Evolutionary conservation across 495 filamentous ascomycete genomes (phyloP).

Genomic region (Trichoderma asperelloides): DNA sequence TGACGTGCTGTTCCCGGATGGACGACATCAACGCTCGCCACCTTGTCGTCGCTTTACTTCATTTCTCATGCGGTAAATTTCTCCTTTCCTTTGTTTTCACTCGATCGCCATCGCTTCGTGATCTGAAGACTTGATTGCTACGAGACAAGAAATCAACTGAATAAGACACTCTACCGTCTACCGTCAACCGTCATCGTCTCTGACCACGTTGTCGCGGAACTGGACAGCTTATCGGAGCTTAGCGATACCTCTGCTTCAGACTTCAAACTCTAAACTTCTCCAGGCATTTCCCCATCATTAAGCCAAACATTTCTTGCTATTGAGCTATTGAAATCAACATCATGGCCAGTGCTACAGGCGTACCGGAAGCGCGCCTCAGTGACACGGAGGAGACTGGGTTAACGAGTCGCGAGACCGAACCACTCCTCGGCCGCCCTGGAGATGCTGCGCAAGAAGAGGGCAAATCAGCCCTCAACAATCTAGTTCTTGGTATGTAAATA

Average conservation of each 20-base stretch:
- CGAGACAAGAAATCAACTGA: no score
- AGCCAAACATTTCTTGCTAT: not conserved
- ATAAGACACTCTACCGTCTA: no score
- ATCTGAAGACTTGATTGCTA: not conserved
- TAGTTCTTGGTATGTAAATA: slow-evolving; percentile 57
- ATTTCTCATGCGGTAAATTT: not conserved
- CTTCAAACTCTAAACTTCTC: no score
- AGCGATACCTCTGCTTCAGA: no score
- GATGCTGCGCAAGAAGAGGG: slow-evolving; percentile 61
- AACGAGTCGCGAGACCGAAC: slow-evolving; percentile 51
- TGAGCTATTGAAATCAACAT: not conserved
- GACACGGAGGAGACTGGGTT: not conserved
- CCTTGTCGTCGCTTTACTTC: not conserved
- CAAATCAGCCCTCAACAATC: slow-evolving; percentile 56
- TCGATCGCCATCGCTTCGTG: not conserved
- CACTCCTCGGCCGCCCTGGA: slow-evolving; percentile 64
- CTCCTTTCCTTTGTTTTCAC: not conserved
- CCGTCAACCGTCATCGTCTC: no score
- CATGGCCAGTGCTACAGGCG: slow-evolving; percentile 4
- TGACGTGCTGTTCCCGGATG: not conserved
- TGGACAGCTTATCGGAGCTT: no score
- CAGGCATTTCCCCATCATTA: not conserved
- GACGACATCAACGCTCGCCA: not conserved
- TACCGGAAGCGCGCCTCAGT: not conserved
- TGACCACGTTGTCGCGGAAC: no score